phyloP scores from a whole-genome alignment of 371 early-diverging fungal genomes.

The Mucor indicus region DNA sequence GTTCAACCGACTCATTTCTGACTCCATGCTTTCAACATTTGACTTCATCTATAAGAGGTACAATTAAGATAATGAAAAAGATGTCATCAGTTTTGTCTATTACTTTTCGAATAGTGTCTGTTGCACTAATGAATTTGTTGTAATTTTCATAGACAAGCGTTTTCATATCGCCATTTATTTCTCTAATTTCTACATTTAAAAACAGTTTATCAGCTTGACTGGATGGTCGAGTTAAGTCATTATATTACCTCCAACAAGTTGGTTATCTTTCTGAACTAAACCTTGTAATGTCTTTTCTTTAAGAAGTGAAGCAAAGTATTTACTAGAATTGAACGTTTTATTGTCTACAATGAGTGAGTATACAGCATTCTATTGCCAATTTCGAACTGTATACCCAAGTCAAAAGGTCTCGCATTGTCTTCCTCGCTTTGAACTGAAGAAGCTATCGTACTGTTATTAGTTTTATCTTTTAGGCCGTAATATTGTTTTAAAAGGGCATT shows the following conservation, averaged over 20 bases:
- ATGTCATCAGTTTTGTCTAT: too few relatives aligned
- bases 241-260: constrained; percentile 61
- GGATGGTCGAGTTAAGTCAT: not conserved
- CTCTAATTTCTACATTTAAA: constrained; percentile 60
- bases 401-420: constrained; percentile 25
- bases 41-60: constrained; percentile 68
- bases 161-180: constrained; percentile 95
- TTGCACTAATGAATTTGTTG: constrained; percentile 90
- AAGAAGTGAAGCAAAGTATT: constrained; percentile 68
- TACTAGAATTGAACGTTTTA: constrained; percentile 65
- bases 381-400: constrained; percentile 22
- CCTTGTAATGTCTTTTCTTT: constrained; percentile 64
- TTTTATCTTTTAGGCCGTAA: constrained; percentile 33
- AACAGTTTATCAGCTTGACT: too few relatives aligned
- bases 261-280: constrained; percentile 72
- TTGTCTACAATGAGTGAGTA: not conserved
- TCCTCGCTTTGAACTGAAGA: not conserved
- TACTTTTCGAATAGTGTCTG: constrained; percentile 83
- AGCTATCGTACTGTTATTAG: not conserved
- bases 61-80: too few relatives aligned
- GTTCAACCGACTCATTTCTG: constrained; percentile 71
- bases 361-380: not conserved
- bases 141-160: constrained; percentile 97
- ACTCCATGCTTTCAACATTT: constrained; percentile 78
- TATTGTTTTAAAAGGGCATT: constrained; percentile 36